Percentiles rank a stretch among this genome's conserved stretches.
These are phyloP conservation scores for Mortierella sp. DNA, from an alignment of 371 early-diverging fungal genomes.

Conservation along the genomic window DNA sequence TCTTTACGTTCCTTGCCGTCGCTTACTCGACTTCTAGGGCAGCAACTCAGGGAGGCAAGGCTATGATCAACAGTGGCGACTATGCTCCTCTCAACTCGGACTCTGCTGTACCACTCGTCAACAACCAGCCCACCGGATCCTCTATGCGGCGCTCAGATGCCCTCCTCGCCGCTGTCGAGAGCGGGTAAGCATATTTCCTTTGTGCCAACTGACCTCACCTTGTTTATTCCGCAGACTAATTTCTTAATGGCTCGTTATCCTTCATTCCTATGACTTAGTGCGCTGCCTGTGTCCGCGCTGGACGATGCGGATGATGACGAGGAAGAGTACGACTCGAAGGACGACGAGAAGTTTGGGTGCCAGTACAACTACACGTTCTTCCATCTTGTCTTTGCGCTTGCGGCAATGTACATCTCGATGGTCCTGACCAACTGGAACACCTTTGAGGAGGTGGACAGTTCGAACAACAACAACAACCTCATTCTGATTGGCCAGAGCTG, in stretches of 20 bases:
- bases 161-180: constrained; percentile 79
- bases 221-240: background rate
- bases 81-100: constrained; percentile 69
- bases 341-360: constrained; percentile 90
- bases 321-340: constrained; percentile 65
- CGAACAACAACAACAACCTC: constrained; percentile 60
- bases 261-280: constrained; percentile 48
- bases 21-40: constrained; percentile 95
- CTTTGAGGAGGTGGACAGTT: constrained; percentile 37
- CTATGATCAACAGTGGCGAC: constrained; percentile 67
- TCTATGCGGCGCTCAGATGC: constrained; percentile 68
- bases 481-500: constrained; percentile 89
- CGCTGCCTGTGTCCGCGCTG: constrained; percentile 78
- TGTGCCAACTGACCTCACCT: constrained; percentile 30
- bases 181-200: constrained; percentile 60
- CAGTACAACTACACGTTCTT: constrained; percentile 96
- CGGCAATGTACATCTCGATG: constrained; percentile 96
- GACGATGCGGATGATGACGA: constrained; percentile 71
- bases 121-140: constrained; percentile 62
- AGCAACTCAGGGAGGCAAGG: constrained; percentile 81
- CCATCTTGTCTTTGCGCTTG: constrained; percentile 93
- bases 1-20: constrained; percentile 94
- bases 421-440: constrained; percentile 91
- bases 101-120: constrained; percentile 71
- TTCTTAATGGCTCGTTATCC: background rate